phyloP scores from a whole-genome alignment of 2,329 filamentous ascomycete genomes.

The Stachybotrys chartarum region DNA sequence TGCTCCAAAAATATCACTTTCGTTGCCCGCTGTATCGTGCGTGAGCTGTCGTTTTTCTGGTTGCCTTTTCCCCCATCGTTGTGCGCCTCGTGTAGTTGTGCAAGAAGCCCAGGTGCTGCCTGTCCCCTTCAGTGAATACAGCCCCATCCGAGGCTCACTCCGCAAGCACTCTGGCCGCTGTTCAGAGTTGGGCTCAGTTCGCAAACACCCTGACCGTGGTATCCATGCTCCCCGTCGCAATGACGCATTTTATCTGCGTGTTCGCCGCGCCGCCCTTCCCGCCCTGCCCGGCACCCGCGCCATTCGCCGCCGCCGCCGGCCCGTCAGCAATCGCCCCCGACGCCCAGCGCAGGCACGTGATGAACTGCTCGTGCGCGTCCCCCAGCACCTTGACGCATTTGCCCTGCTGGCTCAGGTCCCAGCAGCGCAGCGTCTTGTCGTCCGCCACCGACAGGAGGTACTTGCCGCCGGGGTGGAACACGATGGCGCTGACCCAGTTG shows the following conservation, averaged over 20 bases:
- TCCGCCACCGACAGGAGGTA: slow-evolving; percentile 81
- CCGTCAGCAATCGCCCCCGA: slow-evolving; percentile 31
- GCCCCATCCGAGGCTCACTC: too few species aligned
- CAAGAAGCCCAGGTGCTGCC: too few species aligned
- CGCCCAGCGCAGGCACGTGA: slow-evolving; percentile 83
- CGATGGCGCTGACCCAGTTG: slow-evolving; percentile 82
- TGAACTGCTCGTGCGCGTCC: slow-evolving; percentile 76
- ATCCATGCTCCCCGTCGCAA: slow-evolving; percentile 74
- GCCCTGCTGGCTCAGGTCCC: slow-evolving; percentile 86
- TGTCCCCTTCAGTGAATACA: too few species aligned
- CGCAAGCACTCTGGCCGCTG: too few species aligned
- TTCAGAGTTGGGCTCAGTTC: not conserved
- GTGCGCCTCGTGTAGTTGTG: too few species aligned
- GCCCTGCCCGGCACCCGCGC: slow-evolving; percentile 6
- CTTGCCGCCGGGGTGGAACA: slow-evolving; percentile 88
- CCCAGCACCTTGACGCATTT: slow-evolving; percentile 78
- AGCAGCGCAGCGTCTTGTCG: slow-evolving; percentile 88
- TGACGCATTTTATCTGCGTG: slow-evolving; percentile 70
- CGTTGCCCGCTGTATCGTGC: too few species aligned
- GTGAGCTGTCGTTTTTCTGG: too few species aligned
- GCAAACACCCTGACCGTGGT: slow-evolving; percentile 8
- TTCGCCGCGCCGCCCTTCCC: slow-evolving; percentile 25
- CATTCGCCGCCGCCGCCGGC: not conserved
- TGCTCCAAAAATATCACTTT: too few species aligned
- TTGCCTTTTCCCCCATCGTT: too few species aligned